Evolutionary conservation across 805 yeast species (phyloP).

Genomic region (Priceomyces castillae): DNA sequence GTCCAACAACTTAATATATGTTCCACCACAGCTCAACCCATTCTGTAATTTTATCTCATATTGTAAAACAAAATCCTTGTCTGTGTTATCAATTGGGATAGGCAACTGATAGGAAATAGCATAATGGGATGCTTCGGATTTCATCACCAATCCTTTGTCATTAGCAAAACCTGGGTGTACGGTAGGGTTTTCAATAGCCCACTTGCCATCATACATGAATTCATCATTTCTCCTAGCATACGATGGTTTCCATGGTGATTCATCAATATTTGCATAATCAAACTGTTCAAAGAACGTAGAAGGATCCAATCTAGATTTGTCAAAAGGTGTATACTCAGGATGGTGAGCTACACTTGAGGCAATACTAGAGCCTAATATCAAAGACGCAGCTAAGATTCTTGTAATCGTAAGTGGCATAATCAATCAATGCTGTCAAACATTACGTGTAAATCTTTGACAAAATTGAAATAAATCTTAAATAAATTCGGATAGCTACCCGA

Average conservation of each 20-base stretch:
- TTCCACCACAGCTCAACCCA: slow-evolving; percentile 83
- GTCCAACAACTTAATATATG: slow-evolving; percentile 73
- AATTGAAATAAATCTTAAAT: no score
- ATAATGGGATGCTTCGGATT: slow-evolving; percentile 73
- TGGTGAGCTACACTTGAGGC: background rate
- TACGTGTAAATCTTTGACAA: no score
- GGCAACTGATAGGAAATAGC: slow-evolving; percentile 71
- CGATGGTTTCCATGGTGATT: slow-evolving; percentile 50
- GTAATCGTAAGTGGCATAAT: background rate
- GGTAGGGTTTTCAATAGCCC: slow-evolving; percentile 60
- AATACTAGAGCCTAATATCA: background rate
- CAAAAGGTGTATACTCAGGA: slow-evolving; percentile 32
- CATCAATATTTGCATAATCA: slow-evolving; percentile 18
- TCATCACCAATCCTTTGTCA: slow-evolving; percentile 77
- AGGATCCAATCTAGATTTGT: slow-evolving; percentile 28
- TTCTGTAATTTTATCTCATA: slow-evolving; percentile 85
- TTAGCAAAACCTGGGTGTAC: slow-evolving; percentile 56
- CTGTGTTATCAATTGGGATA: slow-evolving; percentile 54
- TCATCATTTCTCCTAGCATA: slow-evolving; percentile 50
- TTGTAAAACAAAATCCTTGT: slow-evolving; percentile 73
- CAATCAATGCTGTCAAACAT: background rate
- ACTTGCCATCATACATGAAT: slow-evolving; percentile 64
- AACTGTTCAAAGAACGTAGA: slow-evolving; percentile 70
- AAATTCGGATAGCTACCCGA: no score
- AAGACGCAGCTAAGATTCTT: background rate